Percentiles rank a stretch among this genome's conserved stretches.
Conservation (phyloP, 2,329 filamentous ascomycete species). For the Fusarium pilosicola region DNA sequence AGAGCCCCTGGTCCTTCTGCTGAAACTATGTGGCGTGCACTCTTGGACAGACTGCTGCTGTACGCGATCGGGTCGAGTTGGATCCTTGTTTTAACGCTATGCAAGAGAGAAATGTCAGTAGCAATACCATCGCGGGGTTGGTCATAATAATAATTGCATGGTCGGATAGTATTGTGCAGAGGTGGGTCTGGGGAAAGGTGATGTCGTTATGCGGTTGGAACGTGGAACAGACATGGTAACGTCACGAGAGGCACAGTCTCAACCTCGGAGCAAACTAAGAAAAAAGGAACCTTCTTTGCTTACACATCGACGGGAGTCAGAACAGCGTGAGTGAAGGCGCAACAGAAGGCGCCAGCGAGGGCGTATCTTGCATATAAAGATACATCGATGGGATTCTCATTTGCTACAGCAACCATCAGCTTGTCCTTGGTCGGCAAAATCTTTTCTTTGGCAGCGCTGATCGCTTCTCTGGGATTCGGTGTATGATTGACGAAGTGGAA, state of each 20-base stretch:
- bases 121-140: accelerated
- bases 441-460: not conserved
- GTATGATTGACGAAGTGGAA: not conserved
- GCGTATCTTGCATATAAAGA: not conserved
- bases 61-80: not conserved
- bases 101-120: not conserved
- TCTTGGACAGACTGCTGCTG: not conserved
- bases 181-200: not conserved
- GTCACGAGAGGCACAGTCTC: not conserved
- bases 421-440: not conserved
- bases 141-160: not conserved
- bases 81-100: not conserved
- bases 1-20: not conserved
- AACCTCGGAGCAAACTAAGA: not conserved
- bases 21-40: not conserved
- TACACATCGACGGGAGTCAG: not conserved
- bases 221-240: not conserved
- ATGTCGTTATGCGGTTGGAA: not conserved
- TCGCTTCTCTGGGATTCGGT: not conserved
- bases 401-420: not conserved
- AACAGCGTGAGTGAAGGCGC: not conserved
- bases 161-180: not conserved
- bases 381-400: not conserved
- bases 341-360: not conserved
- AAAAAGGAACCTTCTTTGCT: not conserved